Percentiles rank a stretch among this genome's conserved stretches.
These are phyloP conservation scores for Citrus medica DNA, from an alignment of 345 rosid genomes.

Conservation along the genomic window DNA sequence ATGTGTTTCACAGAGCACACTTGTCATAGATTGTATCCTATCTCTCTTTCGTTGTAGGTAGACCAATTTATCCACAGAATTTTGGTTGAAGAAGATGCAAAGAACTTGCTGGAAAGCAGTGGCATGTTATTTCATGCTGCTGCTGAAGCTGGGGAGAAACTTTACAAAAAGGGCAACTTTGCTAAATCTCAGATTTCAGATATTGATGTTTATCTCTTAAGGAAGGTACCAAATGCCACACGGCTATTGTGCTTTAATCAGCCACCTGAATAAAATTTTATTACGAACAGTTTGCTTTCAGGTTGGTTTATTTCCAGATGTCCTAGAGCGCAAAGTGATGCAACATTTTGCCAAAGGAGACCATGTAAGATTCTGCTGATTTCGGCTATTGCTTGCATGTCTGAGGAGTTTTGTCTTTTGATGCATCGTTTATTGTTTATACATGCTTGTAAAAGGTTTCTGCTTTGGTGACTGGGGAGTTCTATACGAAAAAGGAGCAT, in stretches of 20 bases:
- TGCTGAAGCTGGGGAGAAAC: constrained; percentile 53
- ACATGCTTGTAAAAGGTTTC: constrained; percentile 55
- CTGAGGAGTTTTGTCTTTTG: neutral
- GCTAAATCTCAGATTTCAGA: constrained; percentile 47
- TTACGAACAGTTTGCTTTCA: constrained; percentile 24
- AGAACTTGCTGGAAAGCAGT: constrained; percentile 29
- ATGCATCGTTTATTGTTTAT: constrained; percentile 13
- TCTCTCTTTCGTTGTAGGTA: constrained; percentile 44
- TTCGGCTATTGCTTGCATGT: constrained; percentile 3
- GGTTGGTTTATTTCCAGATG: constrained; percentile 88
- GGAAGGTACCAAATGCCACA: constrained; percentile 43
- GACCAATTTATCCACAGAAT: constrained; percentile 75
- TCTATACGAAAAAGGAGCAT: constrained; percentile 64
- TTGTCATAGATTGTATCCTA: neutral
- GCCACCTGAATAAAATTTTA: neutral
- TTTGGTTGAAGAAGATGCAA: constrained; percentile 74
- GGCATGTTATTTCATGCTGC: constrained; percentile 48
- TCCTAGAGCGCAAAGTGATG: constrained; percentile 72
- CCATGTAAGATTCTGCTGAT: constrained; percentile 45
- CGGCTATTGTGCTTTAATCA: constrained; percentile 1
- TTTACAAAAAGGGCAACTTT: constrained; percentile 66
- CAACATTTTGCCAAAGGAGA: constrained; percentile 70
- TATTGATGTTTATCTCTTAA: constrained; percentile 56
- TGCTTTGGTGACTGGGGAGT: constrained; percentile 88
- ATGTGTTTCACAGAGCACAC: neutral